phyloP scores from a whole-genome alignment of 768 basidiomycete genomes.

The Tubosaeta brunneosetosa region DNA sequence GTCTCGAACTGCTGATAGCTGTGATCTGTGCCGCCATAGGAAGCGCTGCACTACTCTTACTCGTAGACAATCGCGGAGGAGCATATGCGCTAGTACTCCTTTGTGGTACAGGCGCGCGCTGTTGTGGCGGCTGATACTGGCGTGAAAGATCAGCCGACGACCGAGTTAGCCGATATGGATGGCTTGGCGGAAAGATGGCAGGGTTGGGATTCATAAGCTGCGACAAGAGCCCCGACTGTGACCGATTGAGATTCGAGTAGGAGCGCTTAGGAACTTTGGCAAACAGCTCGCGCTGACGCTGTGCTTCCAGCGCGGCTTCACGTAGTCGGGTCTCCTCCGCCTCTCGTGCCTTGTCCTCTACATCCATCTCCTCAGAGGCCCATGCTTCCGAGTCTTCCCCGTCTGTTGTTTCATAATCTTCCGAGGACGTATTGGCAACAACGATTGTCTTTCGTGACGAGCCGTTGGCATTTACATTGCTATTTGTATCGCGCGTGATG shows the following conservation, averaged over 20 bases:
- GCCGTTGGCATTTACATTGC: slow-evolving; percentile 17
- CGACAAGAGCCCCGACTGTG: slow-evolving; percentile 55
- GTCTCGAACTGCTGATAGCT: slow-evolving; percentile 31
- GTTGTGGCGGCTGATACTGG: slow-evolving; percentile 21
- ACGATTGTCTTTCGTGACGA: slow-evolving; percentile 42
- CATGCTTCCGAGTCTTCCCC: slow-evolving; percentile 55
- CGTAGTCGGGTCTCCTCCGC: slow-evolving; percentile 33
- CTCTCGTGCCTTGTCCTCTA: slow-evolving; percentile 32
- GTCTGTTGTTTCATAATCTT: slow-evolving; percentile 52
- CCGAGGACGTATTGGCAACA: slow-evolving; percentile 41
- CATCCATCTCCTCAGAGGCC: slow-evolving; percentile 54
- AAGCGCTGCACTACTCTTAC: slow-evolving; percentile 55
- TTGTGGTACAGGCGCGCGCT: slow-evolving; percentile 22
- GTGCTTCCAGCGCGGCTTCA: slow-evolving; percentile 59
- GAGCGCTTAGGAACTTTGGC: slow-evolving; percentile 64
- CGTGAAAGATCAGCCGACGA: slow-evolving; percentile 43
- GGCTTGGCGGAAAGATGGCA: slow-evolving; percentile 49
- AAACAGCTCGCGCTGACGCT: slow-evolving; percentile 63
- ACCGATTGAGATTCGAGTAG: slow-evolving; percentile 54
- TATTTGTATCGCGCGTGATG: slow-evolving; percentile 5
- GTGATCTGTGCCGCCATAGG: slow-evolving; percentile 53
- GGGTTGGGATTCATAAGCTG: slow-evolving; percentile 73
- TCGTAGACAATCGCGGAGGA: slow-evolving; percentile 39
- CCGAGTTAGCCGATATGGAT: slow-evolving; percentile 53
- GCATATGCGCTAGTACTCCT: slow-evolving; percentile 28